Conservation (phyloP, 1,284 basidiomycete genomes). For the Ceratobasidium sp. region DNA sequence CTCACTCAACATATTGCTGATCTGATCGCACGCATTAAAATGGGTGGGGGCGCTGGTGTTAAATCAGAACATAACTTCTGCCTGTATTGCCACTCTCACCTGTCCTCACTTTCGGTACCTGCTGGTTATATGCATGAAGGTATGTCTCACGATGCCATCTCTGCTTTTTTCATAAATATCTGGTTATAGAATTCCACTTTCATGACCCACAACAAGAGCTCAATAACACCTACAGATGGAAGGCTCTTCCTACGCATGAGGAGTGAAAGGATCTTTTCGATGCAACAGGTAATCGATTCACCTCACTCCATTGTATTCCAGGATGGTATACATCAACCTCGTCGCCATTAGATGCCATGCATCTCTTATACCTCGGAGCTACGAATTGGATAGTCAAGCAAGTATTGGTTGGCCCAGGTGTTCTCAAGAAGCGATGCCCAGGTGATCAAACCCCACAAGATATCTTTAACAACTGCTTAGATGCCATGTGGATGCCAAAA, state of each 20-base stretch:
- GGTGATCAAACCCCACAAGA: no score
- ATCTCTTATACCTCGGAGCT: slow-evolving; percentile 3
- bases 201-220: background rate
- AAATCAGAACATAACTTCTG: no score
- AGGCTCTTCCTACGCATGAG: background rate
- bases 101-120: background rate
- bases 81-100: no score
- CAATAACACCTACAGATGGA: background rate
- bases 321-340: background rate
- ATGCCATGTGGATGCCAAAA: slow-evolving; percentile 21
- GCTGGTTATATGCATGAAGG: background rate
- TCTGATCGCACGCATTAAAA: no score
- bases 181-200: background rate
- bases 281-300: background rate
- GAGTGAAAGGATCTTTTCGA: background rate
- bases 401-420: no score
- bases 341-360: slow-evolving; percentile 3
- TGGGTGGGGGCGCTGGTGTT: no score
- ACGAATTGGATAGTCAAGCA: slow-evolving; percentile 20
- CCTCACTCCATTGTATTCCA: background rate
- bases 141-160: background rate
- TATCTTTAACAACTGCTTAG: slow-evolving; percentile 14
- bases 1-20: slow-evolving; percentile 4
- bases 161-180: background rate
- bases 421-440: no score